Base-by-base conservation (phyloP, 176 grass and related monocot genomes). In the Carex kokanica region DNA sequence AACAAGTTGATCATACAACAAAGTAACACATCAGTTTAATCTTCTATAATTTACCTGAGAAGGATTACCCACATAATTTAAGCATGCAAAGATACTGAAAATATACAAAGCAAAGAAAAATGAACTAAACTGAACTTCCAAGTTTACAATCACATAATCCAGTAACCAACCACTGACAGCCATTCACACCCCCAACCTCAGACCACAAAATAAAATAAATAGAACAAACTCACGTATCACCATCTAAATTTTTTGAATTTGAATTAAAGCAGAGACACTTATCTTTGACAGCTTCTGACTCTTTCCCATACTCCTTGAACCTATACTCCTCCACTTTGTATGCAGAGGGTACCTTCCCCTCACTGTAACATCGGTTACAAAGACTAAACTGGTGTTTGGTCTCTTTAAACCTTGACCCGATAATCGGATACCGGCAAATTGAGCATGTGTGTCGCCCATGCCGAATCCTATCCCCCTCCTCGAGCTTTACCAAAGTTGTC, bases 361-460 rank as follows among this genome's bases (percentile, higher is more conserved):
- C 89, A 13, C 91, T 96, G 84, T 99, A 99, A 77, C 97, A 99
- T 18, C 88, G 89, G 36, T 89, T 95, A 74, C 97, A 99, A 74
- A 99, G 64, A 82, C 93, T 99, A 80, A 99, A 99, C 0, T 61
- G 83, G 79, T 89, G 84, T 63, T 95, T 95, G 32, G 86, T 99
- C 87, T 99, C 97, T 84, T 91, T 93, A 82, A 99, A 99, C 81
- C 91, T 88, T 29, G 97, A 95, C 23, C 97, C 97, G 34, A 95
- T 93, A 81, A 96, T 93, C 53, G 97, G 97, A 43, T 92, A 99
- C 29, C 81, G 83, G 80, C 97, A 99, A 79, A 95, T 90, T 3
- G 91, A 99, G 83, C 97, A 99, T 20, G 77, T 92, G 59, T 88
- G 89, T n/a, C n/a, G 78, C 17, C 91, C 97, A 20, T 99, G 97